Conservation (phyloP, 1,284 basidiomycete species). For the Irpex sp. region DNA sequence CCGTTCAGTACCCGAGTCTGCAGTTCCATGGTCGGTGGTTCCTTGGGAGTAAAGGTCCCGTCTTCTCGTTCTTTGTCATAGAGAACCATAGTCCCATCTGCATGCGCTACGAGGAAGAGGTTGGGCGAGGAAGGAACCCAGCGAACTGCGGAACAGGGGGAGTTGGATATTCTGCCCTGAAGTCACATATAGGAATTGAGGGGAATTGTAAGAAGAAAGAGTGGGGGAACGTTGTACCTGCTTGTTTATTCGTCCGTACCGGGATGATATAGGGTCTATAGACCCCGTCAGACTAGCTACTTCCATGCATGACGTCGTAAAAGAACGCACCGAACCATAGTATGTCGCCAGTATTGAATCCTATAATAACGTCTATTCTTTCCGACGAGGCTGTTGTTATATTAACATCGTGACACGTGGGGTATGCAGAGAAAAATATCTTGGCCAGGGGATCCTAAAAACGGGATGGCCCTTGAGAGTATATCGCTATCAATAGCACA, state of each 20-base stretch:
- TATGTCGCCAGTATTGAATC: constrained; percentile 90
- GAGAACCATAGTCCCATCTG: constrained; percentile 84
- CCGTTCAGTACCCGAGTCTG: constrained; percentile 11
- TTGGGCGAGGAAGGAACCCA: constrained; percentile 88
- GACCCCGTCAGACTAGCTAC: constrained; percentile 6
- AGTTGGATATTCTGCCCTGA: constrained; percentile 76
- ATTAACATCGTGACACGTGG: constrained; percentile 91
- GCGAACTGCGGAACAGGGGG: constrained; percentile 79
- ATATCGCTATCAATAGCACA: background rate
- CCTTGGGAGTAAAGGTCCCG: constrained; percentile 61
- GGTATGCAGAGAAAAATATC: constrained; percentile 82
- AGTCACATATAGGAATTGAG: background rate
- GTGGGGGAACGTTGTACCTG: constrained; percentile 44
- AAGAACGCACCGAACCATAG: constrained; percentile 77
- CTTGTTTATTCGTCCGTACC: constrained; percentile 91
- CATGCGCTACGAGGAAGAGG: constrained; percentile 88
- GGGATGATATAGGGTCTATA: constrained; percentile 79
- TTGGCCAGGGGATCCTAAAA: constrained; percentile 79
- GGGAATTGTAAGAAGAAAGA: constrained; percentile 8
- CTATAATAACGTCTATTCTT: constrained; percentile 87
- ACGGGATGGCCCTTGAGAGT: background rate
- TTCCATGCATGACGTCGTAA: background rate
- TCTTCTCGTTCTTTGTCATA: constrained; percentile 92
- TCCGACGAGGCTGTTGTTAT: constrained; percentile 72
- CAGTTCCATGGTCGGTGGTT: constrained; percentile 37